Evolutionary conservation across 2,329 filamentous ascomycete species (phyloP).

Genomic region (Botrytis squamosa): DNA sequence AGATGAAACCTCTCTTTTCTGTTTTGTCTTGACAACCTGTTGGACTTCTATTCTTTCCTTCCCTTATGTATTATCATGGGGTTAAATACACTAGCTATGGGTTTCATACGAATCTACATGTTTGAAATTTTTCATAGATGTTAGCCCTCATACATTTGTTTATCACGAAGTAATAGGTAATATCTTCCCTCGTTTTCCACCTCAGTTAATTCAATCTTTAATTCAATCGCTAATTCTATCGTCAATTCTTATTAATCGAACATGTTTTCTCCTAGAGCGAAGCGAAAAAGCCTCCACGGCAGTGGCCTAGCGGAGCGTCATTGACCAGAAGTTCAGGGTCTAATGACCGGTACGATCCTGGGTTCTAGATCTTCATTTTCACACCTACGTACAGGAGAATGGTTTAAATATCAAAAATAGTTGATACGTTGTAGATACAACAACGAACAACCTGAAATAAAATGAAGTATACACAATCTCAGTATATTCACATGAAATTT

Average conservation of each 20-base stretch:
- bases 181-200: neutral
- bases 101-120: neutral
- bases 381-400: neutral
- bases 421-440: neutral
- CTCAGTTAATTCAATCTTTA: neutral
- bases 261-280: neutral
- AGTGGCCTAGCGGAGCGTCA: conserved; percentile 2
- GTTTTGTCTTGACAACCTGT: neutral
- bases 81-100: neutral
- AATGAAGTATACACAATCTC: neutral
- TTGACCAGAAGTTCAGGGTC: neutral
- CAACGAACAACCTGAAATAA: neutral
- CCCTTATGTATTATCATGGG: neutral
- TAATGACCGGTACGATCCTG: neutral
- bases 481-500: neutral
- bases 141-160: neutral
- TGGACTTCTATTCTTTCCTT: neutral
- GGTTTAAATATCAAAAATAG: neutral
- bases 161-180: neutral
- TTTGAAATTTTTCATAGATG: neutral
- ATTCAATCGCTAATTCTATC: too few relatives aligned
- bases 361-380: neutral
- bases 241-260: too few relatives aligned
- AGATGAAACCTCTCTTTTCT: neutral
- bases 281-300: conserved; percentile 5